Conservation (phyloP, 139 green algal species). For the Zygnema circumcarinatum region DNA sequence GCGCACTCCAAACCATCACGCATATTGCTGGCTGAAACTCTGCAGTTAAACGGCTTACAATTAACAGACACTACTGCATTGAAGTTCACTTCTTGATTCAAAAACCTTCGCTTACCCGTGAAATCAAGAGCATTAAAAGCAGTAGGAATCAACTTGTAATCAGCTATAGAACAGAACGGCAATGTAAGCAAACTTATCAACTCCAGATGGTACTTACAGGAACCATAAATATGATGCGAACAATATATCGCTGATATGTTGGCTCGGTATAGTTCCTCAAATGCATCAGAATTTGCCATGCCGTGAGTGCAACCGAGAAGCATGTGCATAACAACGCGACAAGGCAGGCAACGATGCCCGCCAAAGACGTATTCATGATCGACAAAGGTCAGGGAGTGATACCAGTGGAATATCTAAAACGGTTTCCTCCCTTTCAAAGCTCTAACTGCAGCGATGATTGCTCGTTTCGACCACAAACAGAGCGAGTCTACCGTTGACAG, state of each 20-base stretch:
- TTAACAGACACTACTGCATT: conserved; percentile 3
- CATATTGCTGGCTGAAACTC: too few species aligned
- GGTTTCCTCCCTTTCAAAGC: too few species aligned
- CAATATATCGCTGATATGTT: conserved; percentile 93
- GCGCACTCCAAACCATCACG: too few species aligned
- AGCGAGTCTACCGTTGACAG: too few species aligned
- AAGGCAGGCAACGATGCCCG: not conserved
- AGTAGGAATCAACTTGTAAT: conserved; percentile 1
- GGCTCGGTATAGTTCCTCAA: conserved; percentile 91
- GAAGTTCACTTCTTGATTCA: too few species aligned
- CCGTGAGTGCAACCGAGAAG: conserved; percentile 18
- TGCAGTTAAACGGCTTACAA: too few species aligned
- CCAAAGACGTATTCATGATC: not conserved
- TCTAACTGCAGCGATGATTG: too few species aligned
- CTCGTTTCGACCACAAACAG: too few species aligned
- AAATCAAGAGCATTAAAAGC: too few species aligned
- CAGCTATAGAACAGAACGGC: not conserved
- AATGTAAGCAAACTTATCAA: not conserved
- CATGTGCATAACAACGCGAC: conserved; percentile 29
- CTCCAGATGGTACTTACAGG: conserved; percentile 69
- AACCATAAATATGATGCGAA: conserved; percentile 97
- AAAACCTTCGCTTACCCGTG: not conserved
- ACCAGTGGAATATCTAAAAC: too few species aligned
- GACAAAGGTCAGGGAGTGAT: too few species aligned
- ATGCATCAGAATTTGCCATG: conserved; percentile 84